Evolutionary conservation across 345 rosid genomes (phyloP).

Genomic region (Hevea brasiliensis): DNA sequence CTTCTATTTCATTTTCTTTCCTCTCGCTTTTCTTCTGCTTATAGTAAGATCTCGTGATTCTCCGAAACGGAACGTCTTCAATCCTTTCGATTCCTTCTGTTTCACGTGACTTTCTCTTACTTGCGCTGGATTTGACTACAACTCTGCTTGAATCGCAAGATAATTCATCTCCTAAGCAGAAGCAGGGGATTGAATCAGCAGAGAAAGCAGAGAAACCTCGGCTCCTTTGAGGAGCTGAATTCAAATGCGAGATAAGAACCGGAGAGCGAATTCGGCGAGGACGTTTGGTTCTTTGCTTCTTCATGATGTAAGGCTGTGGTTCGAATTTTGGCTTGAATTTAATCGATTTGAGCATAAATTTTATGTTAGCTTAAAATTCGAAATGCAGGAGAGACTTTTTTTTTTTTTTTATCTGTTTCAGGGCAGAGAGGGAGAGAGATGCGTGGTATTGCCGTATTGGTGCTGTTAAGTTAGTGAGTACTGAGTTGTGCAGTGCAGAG

Average conservation of each 20-base stretch:
- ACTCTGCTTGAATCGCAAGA: constrained; percentile 52
- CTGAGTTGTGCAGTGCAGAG: background rate
- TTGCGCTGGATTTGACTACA: constrained; percentile 25
- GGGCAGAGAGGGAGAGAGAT: background rate
- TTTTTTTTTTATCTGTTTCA: too few species aligned
- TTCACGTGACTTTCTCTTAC: constrained; percentile 42
- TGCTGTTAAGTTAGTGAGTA: background rate
- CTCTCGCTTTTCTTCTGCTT: constrained; percentile 36
- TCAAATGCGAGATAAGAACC: constrained; percentile 3
- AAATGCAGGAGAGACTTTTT: background rate
- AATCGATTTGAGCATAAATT: too few species aligned
- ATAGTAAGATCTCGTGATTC: constrained; percentile 51
- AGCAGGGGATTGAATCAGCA: background rate
- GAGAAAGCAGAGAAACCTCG: background rate
- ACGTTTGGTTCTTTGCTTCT: constrained; percentile 27
- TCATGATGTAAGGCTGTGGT: constrained; percentile 10
- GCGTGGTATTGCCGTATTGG: too few species aligned
- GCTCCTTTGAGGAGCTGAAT: background rate
- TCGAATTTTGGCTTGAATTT: constrained; percentile 11
- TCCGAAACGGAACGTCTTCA: constrained; percentile 34
- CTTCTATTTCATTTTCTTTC: constrained; percentile 38
- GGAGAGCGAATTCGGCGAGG: constrained; percentile 18
- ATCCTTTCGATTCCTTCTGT: constrained; percentile 29
- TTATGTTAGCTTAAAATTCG: constrained; percentile 8
- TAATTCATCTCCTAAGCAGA: constrained; percentile 31